Evolutionary conservation across 2,329 filamentous ascomycete species (phyloP).

Genomic region (Penicillium griseofulvum): DNA sequence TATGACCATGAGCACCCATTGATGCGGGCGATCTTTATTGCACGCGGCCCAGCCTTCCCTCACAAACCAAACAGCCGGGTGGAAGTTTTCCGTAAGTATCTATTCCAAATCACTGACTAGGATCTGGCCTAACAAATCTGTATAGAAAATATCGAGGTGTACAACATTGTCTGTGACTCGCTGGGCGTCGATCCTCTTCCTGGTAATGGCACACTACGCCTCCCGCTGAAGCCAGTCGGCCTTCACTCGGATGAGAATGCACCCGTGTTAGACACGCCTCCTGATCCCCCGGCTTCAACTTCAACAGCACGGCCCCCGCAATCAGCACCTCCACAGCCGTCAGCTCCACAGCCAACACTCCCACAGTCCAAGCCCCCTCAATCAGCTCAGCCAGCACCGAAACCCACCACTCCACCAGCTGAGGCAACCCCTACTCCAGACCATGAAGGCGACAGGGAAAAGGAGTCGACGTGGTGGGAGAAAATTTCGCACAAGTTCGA

Average conservation of each 20-base stretch:
- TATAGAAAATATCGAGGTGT: constrained; percentile 87
- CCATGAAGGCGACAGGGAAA: constrained; percentile 20
- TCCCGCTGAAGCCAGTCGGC: constrained; percentile 46
- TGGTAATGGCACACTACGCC: constrained; percentile 79
- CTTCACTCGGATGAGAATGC: constrained; percentile 44
- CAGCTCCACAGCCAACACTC: background rate
- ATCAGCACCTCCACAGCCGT: constrained; percentile 1
- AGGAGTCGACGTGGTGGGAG: constrained; percentile 32
- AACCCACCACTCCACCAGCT: background rate
- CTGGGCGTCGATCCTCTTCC: constrained; percentile 68
- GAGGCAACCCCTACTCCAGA: constrained; percentile 10
- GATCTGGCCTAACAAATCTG: constrained; percentile 2
- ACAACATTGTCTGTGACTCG: constrained; percentile 91
- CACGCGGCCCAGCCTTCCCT: constrained; percentile 86
- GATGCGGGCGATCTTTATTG: constrained; percentile 95
- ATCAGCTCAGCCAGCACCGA: background rate
- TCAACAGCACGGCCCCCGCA: constrained; percentile 2
- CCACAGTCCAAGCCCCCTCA: background rate
- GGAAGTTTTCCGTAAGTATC: constrained; percentile 74
- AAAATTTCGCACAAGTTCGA: constrained; percentile 36
- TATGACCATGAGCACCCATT: constrained; percentile 93
- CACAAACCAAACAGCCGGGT: constrained; percentile 78
- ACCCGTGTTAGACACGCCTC: constrained; percentile 31
- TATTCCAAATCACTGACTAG: background rate
- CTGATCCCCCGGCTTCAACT: constrained; percentile 32